Percentiles rank a stretch among this genome's conserved stretches.
phyloP scores from a whole-genome alignment of 441 rosid genomes.

The Gossypium gossypioides region DNA sequence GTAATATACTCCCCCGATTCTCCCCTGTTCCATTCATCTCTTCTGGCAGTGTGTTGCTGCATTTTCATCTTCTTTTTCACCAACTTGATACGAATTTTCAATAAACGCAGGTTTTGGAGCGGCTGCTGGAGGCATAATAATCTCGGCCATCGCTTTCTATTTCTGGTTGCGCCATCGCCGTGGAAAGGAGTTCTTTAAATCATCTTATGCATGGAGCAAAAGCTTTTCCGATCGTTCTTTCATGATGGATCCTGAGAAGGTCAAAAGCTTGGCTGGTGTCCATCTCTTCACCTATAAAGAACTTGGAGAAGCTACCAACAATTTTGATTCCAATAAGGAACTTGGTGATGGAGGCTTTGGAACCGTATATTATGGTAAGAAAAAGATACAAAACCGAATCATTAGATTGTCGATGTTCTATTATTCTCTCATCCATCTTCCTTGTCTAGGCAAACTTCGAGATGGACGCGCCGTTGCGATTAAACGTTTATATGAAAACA shows the following conservation, averaged over 20 bases:
- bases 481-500: constrained; percentile 73
- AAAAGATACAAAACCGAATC: background rate
- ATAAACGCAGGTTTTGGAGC: constrained; percentile 20
- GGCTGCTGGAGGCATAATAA: constrained; percentile 12
- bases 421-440: background rate
- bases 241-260: constrained; percentile 34
- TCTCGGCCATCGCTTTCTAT: constrained; percentile 7
- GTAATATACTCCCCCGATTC: background rate
- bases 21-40: background rate
- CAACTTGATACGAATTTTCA: background rate
- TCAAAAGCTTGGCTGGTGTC: constrained; percentile 32
- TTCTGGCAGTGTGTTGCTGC: background rate
- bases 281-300: constrained; percentile 52
- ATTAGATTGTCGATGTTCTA: background rate
- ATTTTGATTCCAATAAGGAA: constrained; percentile 49
- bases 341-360: constrained; percentile 90
- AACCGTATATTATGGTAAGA: constrained; percentile 71
- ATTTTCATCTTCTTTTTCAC: background rate
- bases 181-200: constrained; percentile 20
- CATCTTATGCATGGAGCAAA: constrained; percentile 26
- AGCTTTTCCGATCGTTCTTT: constrained; percentile 24
- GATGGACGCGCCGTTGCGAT: constrained; percentile 86
- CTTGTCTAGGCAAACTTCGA: constrained; percentile 42
- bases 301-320: constrained; percentile 65
- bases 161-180: constrained; percentile 20